Evolutionary conservation across 495 filamentous ascomycete species (phyloP), one percentile per base, ranked within the genome.

Genomic region (Cairneyella variabilis): DNA sequence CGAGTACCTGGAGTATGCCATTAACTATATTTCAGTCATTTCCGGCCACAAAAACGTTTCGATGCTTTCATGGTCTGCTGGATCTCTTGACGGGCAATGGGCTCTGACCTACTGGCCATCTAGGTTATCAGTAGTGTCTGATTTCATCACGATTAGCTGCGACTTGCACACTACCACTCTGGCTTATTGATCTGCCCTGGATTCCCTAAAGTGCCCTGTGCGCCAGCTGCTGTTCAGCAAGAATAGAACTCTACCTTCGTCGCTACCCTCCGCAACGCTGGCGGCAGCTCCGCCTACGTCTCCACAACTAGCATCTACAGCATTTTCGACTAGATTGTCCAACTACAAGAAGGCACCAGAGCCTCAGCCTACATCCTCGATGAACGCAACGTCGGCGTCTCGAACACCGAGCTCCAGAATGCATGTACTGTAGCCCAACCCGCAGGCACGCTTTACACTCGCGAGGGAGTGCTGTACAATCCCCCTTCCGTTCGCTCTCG

Each of bases 1-100:
- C 12, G 66, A 73, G 44, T 71, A 65, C 45, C 58, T 69, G 12
- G 69, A 64, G 3, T n/a, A 68, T 69, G 36, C 65, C 65, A 4
- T 63, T 69, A 49, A 60, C 57, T 12, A 78, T 74, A 71, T 76
- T 71, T 3, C 74, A 78, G 57, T 74, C 72, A 17, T 66, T 62
- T 39, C 58, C 77, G 18, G 70, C 69, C n/a, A 60, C 71, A 45
- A 75, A 74, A 56, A 78, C 76, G 65, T 80, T 72, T 74, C 75
- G 71, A 4, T 71, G 66, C 2, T 69, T 64, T 16, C 64, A 66
- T 1, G 51, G 55, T 18, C 66, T 65, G 45, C 57, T 61, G 8
- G 36, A 4, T 14, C 36, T 38, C 36, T 38, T 14, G 36, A 38
- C 36, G 36, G 36, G 14, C 36, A 38, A 12, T 34, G 14, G 30